Conservation (phyloP, 805 yeast genomes). For the Hemisphaericaspora nanyangensis region DNA sequence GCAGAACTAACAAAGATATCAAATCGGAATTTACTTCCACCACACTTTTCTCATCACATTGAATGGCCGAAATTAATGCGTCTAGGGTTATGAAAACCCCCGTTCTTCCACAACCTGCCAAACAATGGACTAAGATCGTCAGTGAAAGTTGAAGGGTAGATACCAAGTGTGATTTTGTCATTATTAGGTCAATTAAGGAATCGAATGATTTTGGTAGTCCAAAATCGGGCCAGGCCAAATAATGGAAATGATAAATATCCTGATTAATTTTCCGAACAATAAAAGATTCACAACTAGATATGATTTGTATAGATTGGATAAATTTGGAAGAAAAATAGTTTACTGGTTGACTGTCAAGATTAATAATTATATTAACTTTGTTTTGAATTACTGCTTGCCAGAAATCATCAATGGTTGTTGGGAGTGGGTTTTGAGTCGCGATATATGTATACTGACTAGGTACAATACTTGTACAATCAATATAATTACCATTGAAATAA, state of each 20-base stretch:
- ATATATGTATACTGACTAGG: constrained; percentile 26
- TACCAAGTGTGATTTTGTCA: background rate
- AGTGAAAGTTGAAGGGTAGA: constrained; percentile 10
- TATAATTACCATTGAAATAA: constrained; percentile 45
- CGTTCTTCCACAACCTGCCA: constrained; percentile 60
- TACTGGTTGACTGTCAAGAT: constrained; percentile 9
- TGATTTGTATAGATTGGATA: constrained; percentile 5
- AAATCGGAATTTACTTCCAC: constrained; percentile 40
- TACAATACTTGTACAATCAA: constrained; percentile 24
- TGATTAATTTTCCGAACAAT: constrained; percentile 13
- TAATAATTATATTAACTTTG: constrained; percentile 27
- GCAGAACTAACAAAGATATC: constrained; percentile 58
- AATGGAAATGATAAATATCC: constrained; percentile 36
- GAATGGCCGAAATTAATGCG: constrained; percentile 28
- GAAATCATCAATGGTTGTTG: constrained; percentile 39
- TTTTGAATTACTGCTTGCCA: constrained; percentile 38
- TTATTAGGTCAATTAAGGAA: constrained; percentile 29
- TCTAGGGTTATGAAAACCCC: constrained; percentile 50
- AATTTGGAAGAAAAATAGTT: constrained; percentile 2
- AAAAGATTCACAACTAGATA: constrained; percentile 12
- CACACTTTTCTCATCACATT: constrained; percentile 1
- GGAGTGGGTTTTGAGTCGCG: constrained; percentile 45
- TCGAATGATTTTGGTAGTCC: constrained; percentile 36
- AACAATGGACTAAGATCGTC: constrained; percentile 45
- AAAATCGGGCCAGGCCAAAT: constrained; percentile 45